These are phyloP conservation scores for Catunica adiposa DNA, from an alignment of 2,329 filamentous ascomycete species.

Conservation along the genomic window DNA sequence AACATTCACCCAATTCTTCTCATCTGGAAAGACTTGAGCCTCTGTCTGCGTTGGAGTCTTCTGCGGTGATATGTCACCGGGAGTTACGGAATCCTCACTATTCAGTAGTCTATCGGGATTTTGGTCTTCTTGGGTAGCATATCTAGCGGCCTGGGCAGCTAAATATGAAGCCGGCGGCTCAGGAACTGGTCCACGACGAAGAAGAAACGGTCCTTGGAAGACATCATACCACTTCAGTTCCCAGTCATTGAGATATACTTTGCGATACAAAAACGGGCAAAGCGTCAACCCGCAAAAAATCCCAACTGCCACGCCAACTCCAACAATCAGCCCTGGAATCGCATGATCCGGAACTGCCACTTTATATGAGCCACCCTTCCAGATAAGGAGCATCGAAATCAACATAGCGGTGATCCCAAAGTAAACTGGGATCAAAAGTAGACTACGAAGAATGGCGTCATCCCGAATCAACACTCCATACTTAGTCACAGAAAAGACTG, in stretches of 20 bases:
- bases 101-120: no score
- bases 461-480: constrained; percentile 19
- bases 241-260: constrained; percentile 35
- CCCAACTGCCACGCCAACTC: not conserved
- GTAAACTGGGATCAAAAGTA: constrained; percentile 21
- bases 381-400: not conserved
- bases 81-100: not conserved
- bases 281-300: not conserved
- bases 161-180: constrained; percentile 17
- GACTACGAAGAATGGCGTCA: constrained; percentile 17
- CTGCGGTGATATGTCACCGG: not conserved
- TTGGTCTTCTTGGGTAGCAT: not conserved
- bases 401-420: constrained; percentile 14
- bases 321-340: not conserved
- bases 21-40: not conserved
- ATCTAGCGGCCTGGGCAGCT: not conserved
- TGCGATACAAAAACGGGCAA: constrained; percentile 32
- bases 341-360: not conserved
- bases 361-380: not conserved
- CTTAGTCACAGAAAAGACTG: constrained; percentile 23
- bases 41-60: not conserved
- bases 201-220: constrained; percentile 31
- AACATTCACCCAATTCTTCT: not conserved
- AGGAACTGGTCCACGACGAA: constrained; percentile 22
- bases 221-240: constrained; percentile 32